These are phyloP conservation scores for Perilla frutescens DNA, from an alignment of 257 asterid species.

Conservation along the genomic window DNA sequence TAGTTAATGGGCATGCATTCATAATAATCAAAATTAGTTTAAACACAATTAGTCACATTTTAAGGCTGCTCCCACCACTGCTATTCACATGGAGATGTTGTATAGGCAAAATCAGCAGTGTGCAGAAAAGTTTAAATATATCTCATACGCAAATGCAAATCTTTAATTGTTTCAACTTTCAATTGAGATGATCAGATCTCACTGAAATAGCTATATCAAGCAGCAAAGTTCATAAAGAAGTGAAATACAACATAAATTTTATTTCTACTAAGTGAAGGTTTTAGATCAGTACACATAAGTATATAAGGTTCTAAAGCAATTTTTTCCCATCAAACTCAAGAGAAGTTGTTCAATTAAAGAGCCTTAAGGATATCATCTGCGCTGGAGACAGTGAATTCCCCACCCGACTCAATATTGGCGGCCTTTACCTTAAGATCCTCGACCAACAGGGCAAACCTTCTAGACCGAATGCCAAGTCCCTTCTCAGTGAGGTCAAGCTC, in stretches of 20 bases:
- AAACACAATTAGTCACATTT: no score
- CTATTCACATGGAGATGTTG: no score
- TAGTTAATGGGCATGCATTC: no score
- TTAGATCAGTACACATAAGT: neutral
- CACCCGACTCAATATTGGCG: conserved; percentile 88
- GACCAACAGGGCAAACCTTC: conserved; percentile 79
- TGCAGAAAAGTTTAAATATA: no score
- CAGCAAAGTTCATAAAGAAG: no score
- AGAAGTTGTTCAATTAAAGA: conserved; percentile 43
- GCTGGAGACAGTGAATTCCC: conserved; percentile 86
- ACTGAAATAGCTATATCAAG: no score
- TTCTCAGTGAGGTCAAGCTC: conserved; percentile 88
- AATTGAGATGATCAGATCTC: no score
- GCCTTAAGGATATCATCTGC: conserved; percentile 90
- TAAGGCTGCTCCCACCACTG: no score
- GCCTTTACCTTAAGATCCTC: conserved; percentile 79
- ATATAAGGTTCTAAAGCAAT: neutral
- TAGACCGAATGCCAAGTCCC: conserved; percentile 83
- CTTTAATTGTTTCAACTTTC: no score
- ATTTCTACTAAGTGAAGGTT: conserved; percentile 10
- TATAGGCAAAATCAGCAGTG: no score
- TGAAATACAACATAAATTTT: neutral
- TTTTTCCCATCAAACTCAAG: neutral
- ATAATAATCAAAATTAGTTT: no score
- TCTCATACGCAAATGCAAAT: no score